phyloP scores from a whole-genome alignment of 2,329 filamentous ascomycete genomes.

The Aspergillus costaricaensis region DNA sequence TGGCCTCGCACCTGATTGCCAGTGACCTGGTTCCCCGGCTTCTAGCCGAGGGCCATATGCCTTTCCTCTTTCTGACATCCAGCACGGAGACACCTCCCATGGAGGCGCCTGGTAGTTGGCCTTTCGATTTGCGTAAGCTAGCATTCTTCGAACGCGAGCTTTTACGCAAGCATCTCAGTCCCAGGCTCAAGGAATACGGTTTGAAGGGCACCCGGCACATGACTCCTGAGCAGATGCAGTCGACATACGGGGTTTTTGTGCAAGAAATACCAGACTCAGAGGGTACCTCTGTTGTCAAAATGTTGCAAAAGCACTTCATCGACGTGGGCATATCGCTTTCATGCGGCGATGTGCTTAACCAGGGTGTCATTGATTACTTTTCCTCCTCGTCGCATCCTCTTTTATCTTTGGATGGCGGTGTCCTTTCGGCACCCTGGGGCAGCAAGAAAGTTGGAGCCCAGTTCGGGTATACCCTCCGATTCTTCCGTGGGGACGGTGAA shows the following conservation, averaged over 20 bases:
- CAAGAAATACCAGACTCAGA: slow-evolving; percentile 1
- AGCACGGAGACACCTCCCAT: neutral
- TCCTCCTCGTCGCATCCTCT: slow-evolving; percentile 2
- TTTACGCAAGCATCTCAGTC: slow-evolving; percentile 5
- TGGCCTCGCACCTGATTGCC: slow-evolving; percentile 12
- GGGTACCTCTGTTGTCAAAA: neutral
- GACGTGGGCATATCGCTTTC: slow-evolving; percentile 11
- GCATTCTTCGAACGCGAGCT: slow-evolving; percentile 12
- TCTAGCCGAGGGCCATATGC: slow-evolving; percentile 13
- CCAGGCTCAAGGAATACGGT: neutral
- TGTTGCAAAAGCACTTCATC: slow-evolving; percentile 8
- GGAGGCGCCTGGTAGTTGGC: neutral
- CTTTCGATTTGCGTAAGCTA: slow-evolving; percentile 8
- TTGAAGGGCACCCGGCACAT: neutral
- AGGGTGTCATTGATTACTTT: slow-evolving; percentile 5
- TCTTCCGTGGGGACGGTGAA: neutral
- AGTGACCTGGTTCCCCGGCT: slow-evolving; percentile 12
- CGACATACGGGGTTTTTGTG: slow-evolving; percentile 9
- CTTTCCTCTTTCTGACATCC: slow-evolving; percentile 13
- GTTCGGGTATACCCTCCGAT: neutral
- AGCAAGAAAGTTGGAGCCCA: neutral
- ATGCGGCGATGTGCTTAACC: neutral
- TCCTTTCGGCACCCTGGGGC: neutral
- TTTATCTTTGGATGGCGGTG: neutral
- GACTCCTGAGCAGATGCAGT: slow-evolving; percentile 3